Base-by-base conservation (phyloP, 2,329 filamentous ascomycete genomes). In the Xylaria multiplex region DNA sequence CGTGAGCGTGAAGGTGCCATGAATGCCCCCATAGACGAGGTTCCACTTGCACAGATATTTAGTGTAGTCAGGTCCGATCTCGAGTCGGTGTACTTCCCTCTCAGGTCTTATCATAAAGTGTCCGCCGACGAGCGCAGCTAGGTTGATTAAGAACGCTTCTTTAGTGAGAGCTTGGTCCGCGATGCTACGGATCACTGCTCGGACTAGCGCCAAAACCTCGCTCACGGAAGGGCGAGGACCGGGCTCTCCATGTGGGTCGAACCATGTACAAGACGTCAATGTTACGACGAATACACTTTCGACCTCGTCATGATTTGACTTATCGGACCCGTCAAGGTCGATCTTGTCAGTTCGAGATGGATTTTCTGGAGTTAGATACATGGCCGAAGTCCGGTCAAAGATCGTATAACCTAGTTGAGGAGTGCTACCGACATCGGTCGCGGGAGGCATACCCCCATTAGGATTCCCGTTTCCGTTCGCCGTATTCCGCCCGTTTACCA, bases 81-180 rank as follows among this genome's bases (percentile, higher is more conserved):
- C 82, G 24, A 84, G 62, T 11, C 83, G 81, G 19, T 78, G 81
- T 53, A 84, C 78, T 60, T 78, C 78, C 52, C 79, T 79, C 22
- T 79, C 75, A 6, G 77, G 77, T 13, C 79, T 79, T 77, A 85
- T 82, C 55, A 89, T 78, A 32, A 84, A 76, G 55, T 79, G 81
- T 3, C 84, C 84, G 8, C 88, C 87, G 0, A 83, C 83, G 11
- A 90, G 79, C 4, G 85, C 86, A 0, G 86, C 82, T 6, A 89
- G 75, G 71, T 88, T 89, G 69, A 88, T 84, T 13, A 90, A 77
- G 69, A 90, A 89, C 0, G 82, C 81, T 72, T 88, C 83, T 5
- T 84, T 82, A 11, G 81, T 84, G 1, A 79, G 76, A 0, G 86
- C 84, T 50, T 83, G 81, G 45, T 80, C 81, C 66, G 83, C 81